Conservation (phyloP, 805 yeast species). For the Ogataea angusta region DNA sequence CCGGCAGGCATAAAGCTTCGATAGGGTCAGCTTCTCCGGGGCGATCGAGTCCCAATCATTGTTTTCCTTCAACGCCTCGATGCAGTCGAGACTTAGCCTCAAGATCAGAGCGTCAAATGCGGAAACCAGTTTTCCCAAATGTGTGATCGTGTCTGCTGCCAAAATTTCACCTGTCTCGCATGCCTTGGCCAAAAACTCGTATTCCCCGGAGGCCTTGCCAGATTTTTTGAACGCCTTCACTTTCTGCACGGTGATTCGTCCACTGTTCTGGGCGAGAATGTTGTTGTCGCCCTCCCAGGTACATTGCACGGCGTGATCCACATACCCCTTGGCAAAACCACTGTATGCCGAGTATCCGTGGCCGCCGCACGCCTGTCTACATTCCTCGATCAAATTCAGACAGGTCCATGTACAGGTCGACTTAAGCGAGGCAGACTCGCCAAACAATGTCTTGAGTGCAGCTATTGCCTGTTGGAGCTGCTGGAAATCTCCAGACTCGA, state of each 20-base stretch:
- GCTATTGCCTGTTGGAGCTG: conserved; percentile 46
- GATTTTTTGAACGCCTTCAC: conserved; percentile 36
- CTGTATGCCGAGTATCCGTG: conserved; percentile 94
- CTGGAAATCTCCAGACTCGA: conserved; percentile 44
- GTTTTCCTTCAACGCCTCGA: conserved; percentile 32
- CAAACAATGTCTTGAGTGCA: conserved; percentile 72
- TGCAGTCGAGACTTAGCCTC: conserved; percentile 36
- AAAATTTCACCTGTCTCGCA: conserved; percentile 33
- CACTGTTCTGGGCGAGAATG: conserved; percentile 78
- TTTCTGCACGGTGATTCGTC: conserved; percentile 66
- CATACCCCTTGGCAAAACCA: conserved; percentile 84
- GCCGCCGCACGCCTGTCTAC: conserved; percentile 94
- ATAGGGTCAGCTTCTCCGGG: conserved; percentile 42
- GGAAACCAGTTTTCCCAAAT: conserved; percentile 32
- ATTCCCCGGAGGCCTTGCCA: conserved; percentile 46
- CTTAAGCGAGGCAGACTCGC: conserved; percentile 82
- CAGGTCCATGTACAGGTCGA: conserved; percentile 88
- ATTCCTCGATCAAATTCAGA: conserved; percentile 76
- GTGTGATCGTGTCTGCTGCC: conserved; percentile 27
- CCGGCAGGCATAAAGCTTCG: conserved; percentile 50
- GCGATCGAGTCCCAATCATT: conserved; percentile 46
- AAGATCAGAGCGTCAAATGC: conserved; percentile 41
- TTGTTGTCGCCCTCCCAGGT: conserved; percentile 99
- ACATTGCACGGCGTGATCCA: conserved; percentile 96
- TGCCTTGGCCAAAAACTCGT: conserved; percentile 34